Evolutionary conservation across 2,329 filamentous ascomycete genomes (phyloP).

Genomic region (Fusarium nanum): DNA sequence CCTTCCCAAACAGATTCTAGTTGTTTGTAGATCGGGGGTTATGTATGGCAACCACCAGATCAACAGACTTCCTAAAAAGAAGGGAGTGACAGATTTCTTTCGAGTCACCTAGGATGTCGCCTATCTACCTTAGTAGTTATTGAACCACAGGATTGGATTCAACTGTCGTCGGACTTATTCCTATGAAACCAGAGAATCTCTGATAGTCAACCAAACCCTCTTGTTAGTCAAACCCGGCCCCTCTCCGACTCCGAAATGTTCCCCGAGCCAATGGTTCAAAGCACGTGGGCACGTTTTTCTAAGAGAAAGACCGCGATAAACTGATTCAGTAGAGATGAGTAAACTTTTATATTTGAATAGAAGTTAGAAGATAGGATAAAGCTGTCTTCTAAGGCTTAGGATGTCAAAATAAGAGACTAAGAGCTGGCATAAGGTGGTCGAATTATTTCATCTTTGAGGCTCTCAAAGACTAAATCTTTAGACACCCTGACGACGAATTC

Average conservation of each 20-base stretch:
- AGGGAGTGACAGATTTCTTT: neutral
- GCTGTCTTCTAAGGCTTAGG: neutral
- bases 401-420: neutral
- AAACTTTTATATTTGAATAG: too few species aligned
- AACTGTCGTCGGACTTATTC: neutral
- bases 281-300: conserved; percentile 44
- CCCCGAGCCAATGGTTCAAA: conserved; percentile 40
- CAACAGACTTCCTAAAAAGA: neutral
- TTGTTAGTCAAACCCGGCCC: neutral
- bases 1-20: conserved; percentile 23
- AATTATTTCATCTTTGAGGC: neutral
- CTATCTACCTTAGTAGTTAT: neutral
- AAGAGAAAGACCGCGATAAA: neutral
- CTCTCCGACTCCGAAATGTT: conserved; percentile 1
- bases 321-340: neutral
- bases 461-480: neutral
- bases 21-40: conserved; percentile 22
- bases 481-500: neutral
- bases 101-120: neutral
- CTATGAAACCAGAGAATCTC: neutral
- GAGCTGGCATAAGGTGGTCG: neutral
- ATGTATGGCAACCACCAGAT: neutral
- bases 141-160: neutral
- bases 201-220: conserved; percentile 1
- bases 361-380: neutral